These are phyloP conservation scores for Raffaelea albimanens DNA, from an alignment of 2,329 filamentous ascomycete genomes.

Conservation along the genomic window DNA sequence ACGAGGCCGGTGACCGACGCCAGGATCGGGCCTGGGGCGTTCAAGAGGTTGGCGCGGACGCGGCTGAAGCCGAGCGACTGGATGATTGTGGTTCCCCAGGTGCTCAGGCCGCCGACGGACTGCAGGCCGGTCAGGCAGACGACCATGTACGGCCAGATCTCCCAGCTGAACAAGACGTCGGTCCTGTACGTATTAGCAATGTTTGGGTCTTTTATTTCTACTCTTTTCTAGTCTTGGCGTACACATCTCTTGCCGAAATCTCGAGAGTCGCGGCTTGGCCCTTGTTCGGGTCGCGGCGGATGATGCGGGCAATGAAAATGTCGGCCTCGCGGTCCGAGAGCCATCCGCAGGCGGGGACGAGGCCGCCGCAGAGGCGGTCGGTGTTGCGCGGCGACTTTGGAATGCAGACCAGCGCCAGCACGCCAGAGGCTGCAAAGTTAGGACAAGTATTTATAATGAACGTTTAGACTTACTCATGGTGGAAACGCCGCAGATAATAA, in stretches of 20 bases:
- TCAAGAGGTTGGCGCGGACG: conserved; percentile 1
- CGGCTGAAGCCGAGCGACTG: not conserved
- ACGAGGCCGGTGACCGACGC: not conserved
- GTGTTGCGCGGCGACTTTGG: not conserved
- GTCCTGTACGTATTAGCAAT: too few relatives aligned
- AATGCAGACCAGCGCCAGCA: not conserved
- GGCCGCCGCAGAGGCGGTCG: not conserved
- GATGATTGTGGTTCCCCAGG: not conserved
- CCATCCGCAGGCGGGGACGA: not conserved
- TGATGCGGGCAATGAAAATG: not conserved
- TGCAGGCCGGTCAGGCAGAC: not conserved
- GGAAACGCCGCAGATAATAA: not conserved
- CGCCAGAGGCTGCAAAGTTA: not conserved
- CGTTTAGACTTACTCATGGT: too few relatives aligned
- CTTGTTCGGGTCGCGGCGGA: not conserved
- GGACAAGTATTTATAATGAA: too few relatives aligned
- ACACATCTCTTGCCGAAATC: too few relatives aligned
- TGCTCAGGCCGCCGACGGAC: not conserved
- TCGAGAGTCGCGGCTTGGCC: not conserved
- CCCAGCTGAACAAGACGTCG: too few relatives aligned
- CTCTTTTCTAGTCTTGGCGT: too few relatives aligned
- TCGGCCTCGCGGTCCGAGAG: not conserved
- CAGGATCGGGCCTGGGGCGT: not conserved
- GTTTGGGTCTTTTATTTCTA: too few relatives aligned
- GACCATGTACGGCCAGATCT: not conserved